A percentile compares a stretch with the other conserved stretches of the same genome.
phyloP scores from a whole-genome alignment of 495 filamentous ascomycete genomes.

The Schizothecium vesticola region DNA sequence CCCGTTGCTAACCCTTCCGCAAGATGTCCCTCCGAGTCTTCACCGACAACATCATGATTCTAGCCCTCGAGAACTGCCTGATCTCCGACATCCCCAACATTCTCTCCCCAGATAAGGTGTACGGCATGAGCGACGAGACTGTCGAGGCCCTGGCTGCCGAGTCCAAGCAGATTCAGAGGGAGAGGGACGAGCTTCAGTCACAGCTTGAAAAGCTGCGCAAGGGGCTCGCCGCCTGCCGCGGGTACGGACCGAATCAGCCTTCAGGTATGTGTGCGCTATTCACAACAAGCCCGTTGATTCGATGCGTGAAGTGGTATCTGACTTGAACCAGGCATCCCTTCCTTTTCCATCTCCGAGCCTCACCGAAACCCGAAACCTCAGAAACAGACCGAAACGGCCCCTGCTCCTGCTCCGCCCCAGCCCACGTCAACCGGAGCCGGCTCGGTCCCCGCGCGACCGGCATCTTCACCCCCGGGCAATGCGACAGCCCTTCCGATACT shows the following conservation, averaged over 20 bases:
- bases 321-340: not conserved
- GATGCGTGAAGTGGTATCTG: not conserved
- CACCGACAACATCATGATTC: conserved; percentile 19
- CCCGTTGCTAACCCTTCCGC: not conserved
- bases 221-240: conserved; percentile 1
- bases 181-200: not conserved
- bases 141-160: conserved; percentile 17
- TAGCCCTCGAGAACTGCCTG: conserved; percentile 27
- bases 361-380: not conserved
- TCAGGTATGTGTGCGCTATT: not conserved
- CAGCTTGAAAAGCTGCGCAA: not conserved
- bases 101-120: conserved; percentile 12
- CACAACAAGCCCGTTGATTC: not conserved
- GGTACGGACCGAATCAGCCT: not conserved
- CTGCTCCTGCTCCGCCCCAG: not conserved
- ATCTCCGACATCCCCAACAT: conserved; percentile 24
- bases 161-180: conserved; percentile 5
- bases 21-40: conserved; percentile 19
- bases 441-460: not conserved
- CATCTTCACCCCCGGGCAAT: not conserved
- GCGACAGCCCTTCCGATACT: not conserved
- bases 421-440: not conserved
- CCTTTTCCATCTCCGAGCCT: not conserved
- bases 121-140: conserved; percentile 14
- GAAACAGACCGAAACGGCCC: not conserved